phyloP scores from a whole-genome alignment of 1,139 yeast genomes.

The Debaryomyces psychrophilus region DNA sequence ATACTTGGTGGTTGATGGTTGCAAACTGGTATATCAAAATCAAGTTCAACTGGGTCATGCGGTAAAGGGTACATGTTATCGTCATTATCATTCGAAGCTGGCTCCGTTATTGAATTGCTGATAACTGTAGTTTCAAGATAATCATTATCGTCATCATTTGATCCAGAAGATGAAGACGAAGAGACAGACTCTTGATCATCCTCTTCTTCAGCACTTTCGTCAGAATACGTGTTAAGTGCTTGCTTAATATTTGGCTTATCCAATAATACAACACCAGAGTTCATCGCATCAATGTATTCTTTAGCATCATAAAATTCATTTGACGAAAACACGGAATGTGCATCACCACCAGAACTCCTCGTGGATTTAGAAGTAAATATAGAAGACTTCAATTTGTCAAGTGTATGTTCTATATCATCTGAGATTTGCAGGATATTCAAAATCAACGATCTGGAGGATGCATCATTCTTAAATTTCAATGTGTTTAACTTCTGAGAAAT shows the following conservation, averaged over 20 bases:
- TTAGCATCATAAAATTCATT: constrained; percentile 69
- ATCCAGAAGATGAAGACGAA: constrained; percentile 14
- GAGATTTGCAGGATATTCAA: constrained; percentile 20
- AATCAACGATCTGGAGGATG: constrained; percentile 16
- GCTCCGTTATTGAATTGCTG: background rate
- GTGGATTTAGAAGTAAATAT: constrained; percentile 9
- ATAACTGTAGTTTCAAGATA: background rate
- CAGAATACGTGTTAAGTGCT: constrained; percentile 11
- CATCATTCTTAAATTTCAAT: constrained; percentile 21
- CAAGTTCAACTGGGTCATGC: constrained; percentile 50
- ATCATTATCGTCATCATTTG: constrained; percentile 10
- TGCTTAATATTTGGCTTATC: constrained; percentile 16
- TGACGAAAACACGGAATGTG: constrained; percentile 33
- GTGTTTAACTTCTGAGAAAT: constrained; percentile 28
- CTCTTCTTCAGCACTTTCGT: constrained; percentile 15
- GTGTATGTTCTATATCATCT: constrained; percentile 22
- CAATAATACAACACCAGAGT: constrained; percentile 41
- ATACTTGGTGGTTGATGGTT: constrained; percentile 78
- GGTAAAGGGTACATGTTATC: constrained; percentile 68
- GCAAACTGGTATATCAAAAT: constrained; percentile 63
- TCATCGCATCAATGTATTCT: constrained; percentile 50
- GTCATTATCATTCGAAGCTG: constrained; percentile 24
- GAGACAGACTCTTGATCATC: constrained; percentile 19
- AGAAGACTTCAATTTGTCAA: constrained; percentile 18
- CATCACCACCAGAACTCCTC: constrained; percentile 22